Percentiles rank a stretch among this genome's conserved stretches.
phyloP scores from a whole-genome alignment of 2,329 filamentous ascomycete species.

The Clonostachys byssicola region DNA sequence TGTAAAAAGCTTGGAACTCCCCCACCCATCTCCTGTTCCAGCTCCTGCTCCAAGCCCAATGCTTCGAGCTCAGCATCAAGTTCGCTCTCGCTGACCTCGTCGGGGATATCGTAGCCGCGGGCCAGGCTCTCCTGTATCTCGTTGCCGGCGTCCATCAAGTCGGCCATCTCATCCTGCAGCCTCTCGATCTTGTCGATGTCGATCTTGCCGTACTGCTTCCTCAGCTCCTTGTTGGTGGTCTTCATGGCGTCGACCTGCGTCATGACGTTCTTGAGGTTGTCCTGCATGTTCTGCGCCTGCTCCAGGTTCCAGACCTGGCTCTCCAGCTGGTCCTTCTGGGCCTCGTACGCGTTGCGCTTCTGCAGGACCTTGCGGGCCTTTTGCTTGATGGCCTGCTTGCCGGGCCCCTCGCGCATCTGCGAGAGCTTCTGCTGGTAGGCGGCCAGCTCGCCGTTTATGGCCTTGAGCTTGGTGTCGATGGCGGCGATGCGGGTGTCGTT shows the following conservation, averaged over 20 bases:
- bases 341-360: conserved; percentile 90
- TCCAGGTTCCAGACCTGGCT: conserved; percentile 99
- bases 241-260: conserved; percentile 97
- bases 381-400: conserved; percentile 87
- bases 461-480: conserved; percentile 91
- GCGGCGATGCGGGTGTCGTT: conserved; percentile 80
- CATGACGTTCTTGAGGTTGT: conserved; percentile 98
- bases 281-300: conserved; percentile 96
- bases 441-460: conserved; percentile 84
- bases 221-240: conserved; percentile 88
- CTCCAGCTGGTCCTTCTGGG: conserved; percentile 89
- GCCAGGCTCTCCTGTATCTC: conserved; percentile 96
- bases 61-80: conserved; percentile 95
- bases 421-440: conserved; percentile 83
- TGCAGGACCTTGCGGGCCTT: conserved; percentile 94
- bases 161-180: conserved; percentile 98
- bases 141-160: conserved; percentile 94
- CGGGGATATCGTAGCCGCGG: conserved; percentile 88
- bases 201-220: conserved; percentile 94
- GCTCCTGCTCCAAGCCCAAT: conserved; percentile 87
- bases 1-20: conserved; percentile 82
- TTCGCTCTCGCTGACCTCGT: conserved; percentile 96
- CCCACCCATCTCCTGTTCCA: conserved; percentile 64
- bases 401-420: conserved; percentile 94
- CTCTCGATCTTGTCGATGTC: conserved; percentile 96